Conservation (phyloP, 805 yeast species). For the Isabelozyma pseudorhagii region DNA sequence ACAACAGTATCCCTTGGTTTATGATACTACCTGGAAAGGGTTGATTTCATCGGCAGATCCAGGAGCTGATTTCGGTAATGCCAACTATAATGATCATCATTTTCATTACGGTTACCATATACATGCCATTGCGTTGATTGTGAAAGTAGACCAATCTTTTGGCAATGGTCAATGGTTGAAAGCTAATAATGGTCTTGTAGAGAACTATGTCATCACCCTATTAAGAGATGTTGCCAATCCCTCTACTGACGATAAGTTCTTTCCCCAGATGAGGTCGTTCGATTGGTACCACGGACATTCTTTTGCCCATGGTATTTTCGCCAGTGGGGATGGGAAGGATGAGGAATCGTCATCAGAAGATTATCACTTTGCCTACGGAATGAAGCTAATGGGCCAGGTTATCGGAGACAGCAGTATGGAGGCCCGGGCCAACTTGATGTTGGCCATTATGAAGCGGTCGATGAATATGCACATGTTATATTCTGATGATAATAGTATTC, state of each 20-base stretch:
- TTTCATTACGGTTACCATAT: slow-evolving; percentile 75
- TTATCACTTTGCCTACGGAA: slow-evolving; percentile 65
- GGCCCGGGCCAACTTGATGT: slow-evolving; percentile 54
- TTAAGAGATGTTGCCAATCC: slow-evolving; percentile 71
- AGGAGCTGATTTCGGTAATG: slow-evolving; percentile 67
- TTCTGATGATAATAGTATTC: slow-evolving; percentile 49
- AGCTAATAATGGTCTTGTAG: slow-evolving; percentile 24
- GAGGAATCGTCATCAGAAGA: slow-evolving; percentile 76
- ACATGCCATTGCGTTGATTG: slow-evolving; percentile 65
- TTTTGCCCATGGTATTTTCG: slow-evolving; percentile 71
- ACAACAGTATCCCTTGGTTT: slow-evolving; percentile 71
- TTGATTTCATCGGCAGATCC: slow-evolving; percentile 66
- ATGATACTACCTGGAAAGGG: slow-evolving; percentile 80
- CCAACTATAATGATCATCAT: slow-evolving; percentile 72
- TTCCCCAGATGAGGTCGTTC: slow-evolving; percentile 66
- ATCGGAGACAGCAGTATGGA: slow-evolving; percentile 52
- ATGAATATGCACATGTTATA: slow-evolving; percentile 56
- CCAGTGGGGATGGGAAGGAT: slow-evolving; percentile 73
- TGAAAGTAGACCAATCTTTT: slow-evolving; percentile 45
- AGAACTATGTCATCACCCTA: slow-evolving; percentile 53
- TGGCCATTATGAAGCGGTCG: slow-evolving; percentile 55
- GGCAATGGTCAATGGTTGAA: slow-evolving; percentile 26
- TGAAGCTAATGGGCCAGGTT: slow-evolving; percentile 62
- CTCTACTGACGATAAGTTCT: slow-evolving; percentile 46
- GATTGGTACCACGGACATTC: slow-evolving; percentile 80